Conservation (phyloP, 2,329 filamentous ascomycete species). For the Grosmannia penicillata region DNA sequence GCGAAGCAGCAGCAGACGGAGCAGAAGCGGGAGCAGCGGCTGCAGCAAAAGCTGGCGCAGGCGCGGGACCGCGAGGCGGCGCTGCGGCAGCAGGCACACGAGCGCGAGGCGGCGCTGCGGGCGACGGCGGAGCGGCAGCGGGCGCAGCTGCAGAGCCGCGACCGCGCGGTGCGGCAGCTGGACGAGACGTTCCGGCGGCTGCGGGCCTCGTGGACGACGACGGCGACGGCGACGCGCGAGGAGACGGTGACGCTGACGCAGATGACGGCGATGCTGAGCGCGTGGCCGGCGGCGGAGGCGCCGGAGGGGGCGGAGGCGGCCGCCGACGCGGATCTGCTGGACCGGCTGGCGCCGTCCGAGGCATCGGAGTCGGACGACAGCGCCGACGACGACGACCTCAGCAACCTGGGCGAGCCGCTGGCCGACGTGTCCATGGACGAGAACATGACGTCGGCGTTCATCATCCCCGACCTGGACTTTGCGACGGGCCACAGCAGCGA, state of each 20-base stretch:
- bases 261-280: constrained; percentile 7
- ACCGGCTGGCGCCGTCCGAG: no score
- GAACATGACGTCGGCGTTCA: constrained; percentile 14
- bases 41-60: no score
- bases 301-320: neutral
- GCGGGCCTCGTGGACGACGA: constrained; percentile 9
- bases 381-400: neutral
- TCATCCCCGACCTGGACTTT: constrained; percentile 12
- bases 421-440: constrained; percentile 8
- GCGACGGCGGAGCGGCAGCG: constrained; percentile 9
- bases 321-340: constrained; percentile 1
- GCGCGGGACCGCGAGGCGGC: constrained; percentile 4
- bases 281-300: constrained; percentile 5
- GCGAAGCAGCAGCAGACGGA: constrained; percentile 2
- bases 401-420: neutral
- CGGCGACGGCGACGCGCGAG: constrained; percentile 3
- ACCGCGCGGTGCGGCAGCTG: constrained; percentile 10
- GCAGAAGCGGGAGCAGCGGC: neutral
- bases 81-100: constrained; percentile 4
- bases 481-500: neutral
- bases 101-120: constrained; percentile 6
- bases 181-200: constrained; percentile 11
- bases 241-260: constrained; percentile 8
- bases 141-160: constrained; percentile 6
- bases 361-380: neutral